Conservation (phyloP, 2,329 filamentous ascomycete genomes). For the Emmonsia crescens region DNA sequence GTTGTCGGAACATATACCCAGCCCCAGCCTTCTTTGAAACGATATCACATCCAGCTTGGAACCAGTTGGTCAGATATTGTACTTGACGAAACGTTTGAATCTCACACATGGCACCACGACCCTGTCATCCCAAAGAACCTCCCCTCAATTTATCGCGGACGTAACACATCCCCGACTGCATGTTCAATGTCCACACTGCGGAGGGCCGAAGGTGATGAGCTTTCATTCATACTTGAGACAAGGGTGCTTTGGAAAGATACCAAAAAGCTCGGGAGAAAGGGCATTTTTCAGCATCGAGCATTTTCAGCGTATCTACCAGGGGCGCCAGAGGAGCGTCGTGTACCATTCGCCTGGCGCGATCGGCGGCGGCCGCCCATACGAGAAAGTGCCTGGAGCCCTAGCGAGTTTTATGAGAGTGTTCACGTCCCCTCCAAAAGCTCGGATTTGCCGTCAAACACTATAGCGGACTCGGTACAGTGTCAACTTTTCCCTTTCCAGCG, state of each 20-base stretch:
- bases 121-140: background rate
- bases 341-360: background rate
- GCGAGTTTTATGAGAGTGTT: conserved; percentile 40
- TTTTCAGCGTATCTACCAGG: conserved; percentile 24
- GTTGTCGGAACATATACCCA: no score
- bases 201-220: conserved; percentile 10
- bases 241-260: conserved; percentile 28
- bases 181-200: conserved; percentile 26
- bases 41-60: background rate
- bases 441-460: conserved; percentile 24
- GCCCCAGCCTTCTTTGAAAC: no score
- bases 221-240: conserved; percentile 20
- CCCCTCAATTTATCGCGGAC: conserved; percentile 15
- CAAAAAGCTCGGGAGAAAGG: conserved; percentile 17
- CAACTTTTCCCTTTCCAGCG: conserved; percentile 40
- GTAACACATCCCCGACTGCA: conserved; percentile 17
- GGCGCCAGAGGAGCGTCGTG: background rate
- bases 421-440: conserved; percentile 32
- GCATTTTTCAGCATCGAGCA: conserved; percentile 12
- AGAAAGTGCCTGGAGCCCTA: conserved; percentile 11
- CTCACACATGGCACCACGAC: background rate
- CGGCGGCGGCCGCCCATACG: background rate
- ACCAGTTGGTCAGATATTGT: background rate
- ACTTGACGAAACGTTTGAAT: background rate
- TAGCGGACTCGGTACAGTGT: conserved; percentile 26